Percentiles rank a stretch among this genome's conserved stretches.
phyloP scores from a whole-genome alignment of 1,284 basidiomycete species.

The Laetiporus sulphureus region DNA sequence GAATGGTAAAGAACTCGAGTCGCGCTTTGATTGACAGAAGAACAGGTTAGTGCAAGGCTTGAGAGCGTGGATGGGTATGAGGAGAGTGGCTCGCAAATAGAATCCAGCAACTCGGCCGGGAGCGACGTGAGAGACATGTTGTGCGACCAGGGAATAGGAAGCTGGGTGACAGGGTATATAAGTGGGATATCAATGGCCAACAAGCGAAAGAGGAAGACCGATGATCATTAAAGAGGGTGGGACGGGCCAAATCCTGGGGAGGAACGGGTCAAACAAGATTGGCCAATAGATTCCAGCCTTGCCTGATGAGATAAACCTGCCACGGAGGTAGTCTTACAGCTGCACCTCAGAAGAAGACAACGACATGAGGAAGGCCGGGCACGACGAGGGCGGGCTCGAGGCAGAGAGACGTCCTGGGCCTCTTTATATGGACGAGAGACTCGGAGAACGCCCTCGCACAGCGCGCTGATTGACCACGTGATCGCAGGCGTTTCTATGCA shows the following conservation, averaged over 20 bases:
- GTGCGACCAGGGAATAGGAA: not conserved
- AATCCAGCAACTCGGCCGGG: conserved; percentile 27
- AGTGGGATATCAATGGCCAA: conserved; percentile 3
- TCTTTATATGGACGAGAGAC: conserved; percentile 8
- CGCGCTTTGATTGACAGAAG: conserved; percentile 39
- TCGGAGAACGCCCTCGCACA: conserved; percentile 1
- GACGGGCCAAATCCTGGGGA: conserved; percentile 3
- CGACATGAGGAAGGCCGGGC: too few species aligned
- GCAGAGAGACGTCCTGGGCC: conserved; percentile 4
- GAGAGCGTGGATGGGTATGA: conserved; percentile 19
- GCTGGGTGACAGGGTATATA: conserved; percentile 1
- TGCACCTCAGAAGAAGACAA: too few species aligned
- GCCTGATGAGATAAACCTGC: too few species aligned
- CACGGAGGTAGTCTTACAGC: too few species aligned
- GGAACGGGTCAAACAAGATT: conserved; percentile 4
- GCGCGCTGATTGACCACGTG: not conserved
- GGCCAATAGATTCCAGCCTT: conserved; percentile 3
- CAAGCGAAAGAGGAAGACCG: conserved; percentile 5
- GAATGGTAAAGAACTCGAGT: conserved; percentile 57
- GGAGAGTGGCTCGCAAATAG: conserved; percentile 24
- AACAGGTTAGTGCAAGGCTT: conserved; percentile 36
- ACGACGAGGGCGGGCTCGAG: conserved; percentile 6
- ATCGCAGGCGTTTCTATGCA: conserved; percentile 4
- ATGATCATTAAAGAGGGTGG: conserved; percentile 10
- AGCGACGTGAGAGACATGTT: conserved; percentile 26